A percentile compares a stretch with the other conserved stretches of the same genome.
Evolutionary conservation across 495 filamentous ascomycete genomes (phyloP).

Genomic region (Aspergillus mulundensis): DNA sequence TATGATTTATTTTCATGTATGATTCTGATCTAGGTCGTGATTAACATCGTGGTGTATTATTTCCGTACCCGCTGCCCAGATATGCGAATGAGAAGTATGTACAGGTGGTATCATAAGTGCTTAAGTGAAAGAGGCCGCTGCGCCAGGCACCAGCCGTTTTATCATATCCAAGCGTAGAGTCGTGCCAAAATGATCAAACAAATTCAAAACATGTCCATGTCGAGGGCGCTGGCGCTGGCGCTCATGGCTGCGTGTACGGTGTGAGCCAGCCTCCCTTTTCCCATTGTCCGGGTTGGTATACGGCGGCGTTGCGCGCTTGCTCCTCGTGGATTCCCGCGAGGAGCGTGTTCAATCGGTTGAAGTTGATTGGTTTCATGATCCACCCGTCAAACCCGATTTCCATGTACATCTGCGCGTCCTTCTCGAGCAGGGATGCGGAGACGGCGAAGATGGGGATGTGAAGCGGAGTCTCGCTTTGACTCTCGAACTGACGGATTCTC

Average conservation of each 20-base stretch:
- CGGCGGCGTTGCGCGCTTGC: conserved; percentile 37
- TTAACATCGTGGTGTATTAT: too few species aligned
- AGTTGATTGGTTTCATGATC: conserved; percentile 76
- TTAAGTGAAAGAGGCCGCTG: neutral
- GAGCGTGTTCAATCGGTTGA: conserved; percentile 56
- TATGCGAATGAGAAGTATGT: conserved; percentile 13
- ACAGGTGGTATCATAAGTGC: conserved; percentile 7
- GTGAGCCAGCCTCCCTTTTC: conserved; percentile 68
- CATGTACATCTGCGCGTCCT: conserved; percentile 63
- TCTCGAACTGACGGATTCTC: conserved; percentile 73
- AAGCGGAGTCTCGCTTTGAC: conserved; percentile 34
- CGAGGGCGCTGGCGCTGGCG: too few species aligned
- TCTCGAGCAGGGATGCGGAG: conserved; percentile 78
- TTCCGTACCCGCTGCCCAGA: neutral
- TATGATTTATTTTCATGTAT: too few species aligned
- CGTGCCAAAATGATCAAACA: neutral
- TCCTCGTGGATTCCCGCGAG: conserved; percentile 56
- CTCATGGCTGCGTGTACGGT: neutral
- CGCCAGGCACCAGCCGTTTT: conserved; percentile 1
- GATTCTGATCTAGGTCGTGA: too few species aligned
- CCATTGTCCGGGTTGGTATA: conserved; percentile 63
- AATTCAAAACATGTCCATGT: neutral
- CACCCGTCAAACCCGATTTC: conserved; percentile 88
- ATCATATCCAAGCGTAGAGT: neutral
- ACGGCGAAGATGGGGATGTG: conserved; percentile 84